phyloP scores from a whole-genome alignment of 2,329 filamentous ascomycete genomes.

The Paecilomyces niveus region DNA sequence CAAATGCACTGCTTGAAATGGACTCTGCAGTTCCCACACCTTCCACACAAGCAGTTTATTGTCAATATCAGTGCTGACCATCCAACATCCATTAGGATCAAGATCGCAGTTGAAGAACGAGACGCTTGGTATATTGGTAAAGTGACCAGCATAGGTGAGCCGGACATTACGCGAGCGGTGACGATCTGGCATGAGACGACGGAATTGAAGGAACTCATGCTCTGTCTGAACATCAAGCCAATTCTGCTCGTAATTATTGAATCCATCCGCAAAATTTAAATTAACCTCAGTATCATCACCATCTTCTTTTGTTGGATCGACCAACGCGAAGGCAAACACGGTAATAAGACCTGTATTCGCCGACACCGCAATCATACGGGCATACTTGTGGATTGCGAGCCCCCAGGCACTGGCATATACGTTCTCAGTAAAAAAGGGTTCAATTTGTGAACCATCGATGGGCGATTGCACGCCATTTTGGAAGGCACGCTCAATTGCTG shows the following conservation, averaged over 20 bases:
- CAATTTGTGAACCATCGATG: conserved; percentile 27
- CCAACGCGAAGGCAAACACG: conserved; percentile 54
- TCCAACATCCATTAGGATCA: conserved; percentile 49
- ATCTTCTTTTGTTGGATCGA: conserved; percentile 21
- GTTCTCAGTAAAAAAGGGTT: conserved; percentile 64
- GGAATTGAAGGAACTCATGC: conserved; percentile 20
- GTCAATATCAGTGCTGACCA: conserved; percentile 51
- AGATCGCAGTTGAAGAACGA: conserved; percentile 53
- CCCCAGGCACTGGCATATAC: conserved; percentile 83
- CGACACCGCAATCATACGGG: conserved; percentile 79
- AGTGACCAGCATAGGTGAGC: conserved; percentile 35
- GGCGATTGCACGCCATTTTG: conserved; percentile 14
- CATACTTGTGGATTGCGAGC: conserved; percentile 69
- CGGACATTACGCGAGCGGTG: conserved; percentile 36
- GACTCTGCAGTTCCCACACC: conserved; percentile 32
- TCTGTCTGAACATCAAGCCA: conserved; percentile 25
- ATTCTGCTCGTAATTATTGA: conserved; percentile 17
- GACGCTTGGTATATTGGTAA: conserved; percentile 51
- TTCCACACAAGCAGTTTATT: conserved; percentile 46
- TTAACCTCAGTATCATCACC: conserved; percentile 9
- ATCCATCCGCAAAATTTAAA: conserved; percentile 11
- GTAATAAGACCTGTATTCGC: conserved; percentile 61
- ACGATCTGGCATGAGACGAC: conserved; percentile 18
- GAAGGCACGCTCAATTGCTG: conserved; percentile 34
- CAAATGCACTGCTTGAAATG: conserved; percentile 21